Conservation (phyloP, 495 filamentous ascomycete genomes). For the Schizothecium vesticola region DNA sequence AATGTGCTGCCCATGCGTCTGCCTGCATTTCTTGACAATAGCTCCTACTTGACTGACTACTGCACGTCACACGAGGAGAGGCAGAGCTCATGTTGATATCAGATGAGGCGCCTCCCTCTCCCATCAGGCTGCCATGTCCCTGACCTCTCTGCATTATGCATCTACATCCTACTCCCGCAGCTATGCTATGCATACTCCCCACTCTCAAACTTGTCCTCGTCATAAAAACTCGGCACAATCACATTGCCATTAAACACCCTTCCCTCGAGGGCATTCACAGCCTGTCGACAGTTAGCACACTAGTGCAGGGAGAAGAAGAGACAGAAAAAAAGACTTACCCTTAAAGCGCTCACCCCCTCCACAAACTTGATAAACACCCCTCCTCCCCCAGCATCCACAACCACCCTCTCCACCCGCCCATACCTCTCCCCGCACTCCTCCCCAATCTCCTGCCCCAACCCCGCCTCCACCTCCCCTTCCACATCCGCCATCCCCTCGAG, state of each 20-base stretch:
- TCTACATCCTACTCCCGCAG: too few species aligned
- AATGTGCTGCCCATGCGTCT: not conserved
- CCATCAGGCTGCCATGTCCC: not conserved
- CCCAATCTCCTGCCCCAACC: constrained; percentile 87
- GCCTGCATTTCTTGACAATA: too few species aligned
- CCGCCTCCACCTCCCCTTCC: constrained; percentile 64
- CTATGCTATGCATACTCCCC: constrained; percentile 50
- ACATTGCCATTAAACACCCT: constrained; percentile 80
- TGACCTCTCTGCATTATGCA: not conserved
- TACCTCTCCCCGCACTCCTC: constrained; percentile 88
- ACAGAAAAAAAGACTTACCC: constrained; percentile 53
- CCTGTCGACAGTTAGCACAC: constrained; percentile 42
- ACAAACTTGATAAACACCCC: constrained; percentile 90
- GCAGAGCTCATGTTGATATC: not conserved
- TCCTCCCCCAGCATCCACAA: constrained; percentile 53
- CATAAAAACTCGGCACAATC: constrained; percentile 73
- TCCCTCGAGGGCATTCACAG: constrained; percentile 80
- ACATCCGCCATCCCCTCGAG: constrained; percentile 65
- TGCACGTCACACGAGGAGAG: not conserved
- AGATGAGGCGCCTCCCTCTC: not conserved
- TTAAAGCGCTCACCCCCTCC: constrained; percentile 68
- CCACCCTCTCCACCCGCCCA: constrained; percentile 78
- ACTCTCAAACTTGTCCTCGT: constrained; percentile 71
- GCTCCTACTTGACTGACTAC: not conserved
- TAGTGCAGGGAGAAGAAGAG: too few species aligned